Evolutionary conservation across 2,329 filamentous ascomycete species (phyloP), one percentile per base, ranked within the genome.

Genomic region (Fusarium circinatum): DNA sequence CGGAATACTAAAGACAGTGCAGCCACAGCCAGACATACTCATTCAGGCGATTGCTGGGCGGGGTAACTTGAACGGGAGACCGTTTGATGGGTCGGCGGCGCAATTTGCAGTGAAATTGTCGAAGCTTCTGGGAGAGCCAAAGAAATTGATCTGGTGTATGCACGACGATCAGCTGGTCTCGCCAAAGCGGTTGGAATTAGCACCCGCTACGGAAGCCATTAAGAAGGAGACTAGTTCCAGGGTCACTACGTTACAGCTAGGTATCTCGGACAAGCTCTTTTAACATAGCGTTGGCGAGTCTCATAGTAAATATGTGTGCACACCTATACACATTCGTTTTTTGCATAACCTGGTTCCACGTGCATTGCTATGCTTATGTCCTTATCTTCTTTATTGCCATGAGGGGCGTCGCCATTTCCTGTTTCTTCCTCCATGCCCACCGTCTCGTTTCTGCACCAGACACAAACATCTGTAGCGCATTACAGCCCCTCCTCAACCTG

Each of bases 401-500:
- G 17, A 20, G 1, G 0, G 9, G 18, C 17, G 10, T 20, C 36
- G 17, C 8, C 17, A 38, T 38, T 6, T 38, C 36, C 36, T 38
- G 1, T 10, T 20, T 10, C 4, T 10, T 38, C 18, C 9, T 38
- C 36, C 36, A 18, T 11, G 9, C 1, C 22, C 5, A 0, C 22
- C 14, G 13, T 15, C 39, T 42, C 39, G 8, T 1, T 5, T 10
- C 22, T n/a, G 14, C 14, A 6, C 3, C 17, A 18, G 6, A 18
- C 3, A 18, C 18, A 6, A 13, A 20, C 5, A 20, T 1, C 24
- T 8, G 26, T 20, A 5, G 5, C 0, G 5, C 2, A 9, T n/a
- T 6, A 26, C 2, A 26, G 3, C 8, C 3, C 18, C 14, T 1
- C 22, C 28, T 57, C 8, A 45, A 13, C 17, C 3, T 20, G 38